Base-by-base conservation (phyloP, 805 yeast genomes). In the Naumovozyma castellii region DNA sequence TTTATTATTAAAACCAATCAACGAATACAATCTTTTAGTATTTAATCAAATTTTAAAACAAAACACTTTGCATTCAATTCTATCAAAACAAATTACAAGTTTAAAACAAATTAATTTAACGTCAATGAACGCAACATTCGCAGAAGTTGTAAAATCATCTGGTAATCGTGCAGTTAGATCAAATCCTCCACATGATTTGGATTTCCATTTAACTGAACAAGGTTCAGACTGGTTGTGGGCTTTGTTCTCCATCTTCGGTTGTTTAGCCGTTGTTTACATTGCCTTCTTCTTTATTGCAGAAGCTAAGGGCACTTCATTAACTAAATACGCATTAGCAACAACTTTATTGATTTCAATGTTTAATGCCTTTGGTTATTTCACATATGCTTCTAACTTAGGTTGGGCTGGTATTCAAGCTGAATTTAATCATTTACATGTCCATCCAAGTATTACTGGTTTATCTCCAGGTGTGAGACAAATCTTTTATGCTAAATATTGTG, bases 191-290 rank as follows among this genome's bases (percentile, higher is more conserved):
- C 45, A 62, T 3, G 60, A 56, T 16, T 58, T 68, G 37, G 80
- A 75, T 45, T 68, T 75, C 52, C 71, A 69, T 40, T 43, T 78
- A 28, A 76, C 81, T 10, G 44, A 53, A 10, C 75, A 72, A 50
- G 84, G 85, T 54, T 76, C 82, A 6, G 74, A 73, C 55, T 78
- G 82, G 83, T 66, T 73, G 46, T 78, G 83, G 83, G 71, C 84
- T 1, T 78, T 64, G 13, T 76, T 78, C 50, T 56, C 73, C 4
- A 15, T 52, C 3, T 51, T 51, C 30, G 53, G 45, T 13, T 39
- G 48, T 18, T 52, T 67, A 14, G 10, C 36, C 13, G 4, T 25
- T 17, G 13, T 36, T 15, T 52, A 71, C 5, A 32, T 64, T 15
- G 37, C 48, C 12, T 19, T 45, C 10, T 30, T 47, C n/a, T 40